Base-by-base conservation (phyloP, 768 basidiomycete species). In the Pleurotus sapidus region DNA sequence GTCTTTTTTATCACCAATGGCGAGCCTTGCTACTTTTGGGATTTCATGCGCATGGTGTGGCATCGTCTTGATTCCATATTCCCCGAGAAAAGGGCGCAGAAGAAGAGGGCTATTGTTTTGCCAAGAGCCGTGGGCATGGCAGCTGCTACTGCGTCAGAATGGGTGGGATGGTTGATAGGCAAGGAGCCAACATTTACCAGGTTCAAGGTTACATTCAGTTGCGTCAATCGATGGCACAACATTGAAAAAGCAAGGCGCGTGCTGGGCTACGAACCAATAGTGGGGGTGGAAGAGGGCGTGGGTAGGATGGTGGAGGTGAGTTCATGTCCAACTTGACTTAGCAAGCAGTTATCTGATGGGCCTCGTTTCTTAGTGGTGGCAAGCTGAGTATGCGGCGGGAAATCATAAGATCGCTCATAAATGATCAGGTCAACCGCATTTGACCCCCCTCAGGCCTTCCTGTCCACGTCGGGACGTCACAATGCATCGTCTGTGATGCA, bases 1-100 rank as follows among this genome's bases (percentile, higher is more conserved):
- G 91, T 74, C 3, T 99, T 95, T 77, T 96, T 94, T 80, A 91
- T 99, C 72, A 95, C 95, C 57, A 98, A 98, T 67, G 94, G 95
- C 60, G 95, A 98, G 68, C 96, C 95, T 2, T 80, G 87, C 56
- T 92, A 93, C 72, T 98, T 98, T 77, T 99, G 96, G 96, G 95
- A 97, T 73, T 87, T 96, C 66, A 79, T 87, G 27, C 82, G 93
- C 5, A 72, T 81, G 2, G 72, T 97, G n/a, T 98, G 93, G 93
- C 73, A 79, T 25, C 77, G 80, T 18, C 79, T 91, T 55, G 84
- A 85, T 67, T 74, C 77, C 48, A 74, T 80, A 49, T 86, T 86
- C 66, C 78, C 84, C 14, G 84, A 81, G 5, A 76, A 76, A 61
- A 79, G 82, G 63, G 68, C 72, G 18, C 50, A 64, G 66, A 67